Evolutionary conservation across 2,329 filamentous ascomycete genomes (phyloP).

Genomic region (Trichoderma guizhouense): DNA sequence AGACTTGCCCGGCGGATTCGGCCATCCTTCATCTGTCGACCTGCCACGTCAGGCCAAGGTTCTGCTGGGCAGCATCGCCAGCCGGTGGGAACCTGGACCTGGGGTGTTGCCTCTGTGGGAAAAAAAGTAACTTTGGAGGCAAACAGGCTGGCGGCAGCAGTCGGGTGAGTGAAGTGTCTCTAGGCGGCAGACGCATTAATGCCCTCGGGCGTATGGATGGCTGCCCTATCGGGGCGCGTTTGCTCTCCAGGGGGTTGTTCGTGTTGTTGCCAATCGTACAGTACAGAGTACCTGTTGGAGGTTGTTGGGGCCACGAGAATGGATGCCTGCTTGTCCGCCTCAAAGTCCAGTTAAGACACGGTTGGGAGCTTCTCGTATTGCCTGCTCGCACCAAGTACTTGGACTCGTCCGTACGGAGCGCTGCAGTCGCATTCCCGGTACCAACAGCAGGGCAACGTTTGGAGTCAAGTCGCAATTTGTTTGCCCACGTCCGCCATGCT

Average conservation of each 20-base stretch:
- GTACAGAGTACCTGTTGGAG: background rate
- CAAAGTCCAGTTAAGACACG: background rate
- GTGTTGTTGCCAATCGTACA: background rate
- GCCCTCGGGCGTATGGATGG: conserved; percentile 11
- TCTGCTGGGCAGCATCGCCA: conserved; percentile 7
- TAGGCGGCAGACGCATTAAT: conserved; percentile 10
- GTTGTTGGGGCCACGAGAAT: conserved; percentile 7
- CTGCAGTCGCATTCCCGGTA: background rate
- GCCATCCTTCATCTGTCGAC: background rate
- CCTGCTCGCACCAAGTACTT: background rate
- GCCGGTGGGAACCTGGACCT: background rate
- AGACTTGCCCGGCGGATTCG: background rate
- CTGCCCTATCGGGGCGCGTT: background rate
- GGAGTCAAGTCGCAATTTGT: background rate
- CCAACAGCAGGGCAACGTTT: conserved; percentile 1
- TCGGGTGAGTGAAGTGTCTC: background rate
- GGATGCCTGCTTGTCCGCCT: background rate
- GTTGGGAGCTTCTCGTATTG: background rate
- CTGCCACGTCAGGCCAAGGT: conserved; percentile 14
- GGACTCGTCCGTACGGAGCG: background rate
- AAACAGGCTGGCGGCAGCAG: background rate
- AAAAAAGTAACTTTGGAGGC: background rate
- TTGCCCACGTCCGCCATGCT: background rate
- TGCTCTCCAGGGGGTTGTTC: background rate
- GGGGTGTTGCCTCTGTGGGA: background rate